phyloP scores from a whole-genome alignment of 2,329 filamentous ascomycete species.

The Beauveria brongniartii region DNA sequence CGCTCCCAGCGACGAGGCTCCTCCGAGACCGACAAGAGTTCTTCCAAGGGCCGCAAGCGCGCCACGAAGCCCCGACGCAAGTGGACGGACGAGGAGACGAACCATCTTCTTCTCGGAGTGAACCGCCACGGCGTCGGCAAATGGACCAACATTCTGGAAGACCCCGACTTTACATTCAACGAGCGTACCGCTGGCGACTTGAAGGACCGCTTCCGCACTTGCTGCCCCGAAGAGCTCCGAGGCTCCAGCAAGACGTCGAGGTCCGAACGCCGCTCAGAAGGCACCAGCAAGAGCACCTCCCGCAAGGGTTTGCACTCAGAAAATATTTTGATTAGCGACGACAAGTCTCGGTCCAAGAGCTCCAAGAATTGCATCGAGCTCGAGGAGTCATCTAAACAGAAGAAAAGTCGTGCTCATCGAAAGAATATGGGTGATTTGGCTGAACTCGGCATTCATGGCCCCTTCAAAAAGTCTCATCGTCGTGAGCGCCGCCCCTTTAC shows the following conservation, averaged over 20 bases:
- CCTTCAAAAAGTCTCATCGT: constrained; percentile 54
- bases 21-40: constrained; percentile 25
- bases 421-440: constrained; percentile 48
- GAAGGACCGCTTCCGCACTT: constrained; percentile 59
- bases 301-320: constrained; percentile 46
- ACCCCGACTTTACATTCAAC: constrained; percentile 52
- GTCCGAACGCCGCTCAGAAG: constrained; percentile 16
- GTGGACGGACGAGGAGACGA: constrained; percentile 59
- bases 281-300: constrained; percentile 21
- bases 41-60: constrained; percentile 40
- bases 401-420: constrained; percentile 46
- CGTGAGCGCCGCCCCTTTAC: constrained; percentile 54
- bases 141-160: constrained; percentile 57
- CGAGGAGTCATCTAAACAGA: constrained; percentile 34
- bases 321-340: constrained; percentile 47
- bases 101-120: constrained; percentile 52
- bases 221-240: constrained; percentile 54
- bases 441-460: constrained; percentile 51
- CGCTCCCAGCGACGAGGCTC: constrained; percentile 16
- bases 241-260: constrained; percentile 27
- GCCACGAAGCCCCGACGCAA: constrained; percentile 51
- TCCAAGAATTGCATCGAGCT: constrained; percentile 19
- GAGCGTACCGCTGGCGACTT: constrained; percentile 53
- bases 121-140: constrained; percentile 56
- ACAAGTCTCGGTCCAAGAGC: constrained; percentile 22